A percentile compares a stretch with the other conserved stretches of the same genome.
These are phyloP conservation scores for Suaeda aralocaspica DNA, from an alignment of 148 eudicot species.

Conservation along the genomic window DNA sequence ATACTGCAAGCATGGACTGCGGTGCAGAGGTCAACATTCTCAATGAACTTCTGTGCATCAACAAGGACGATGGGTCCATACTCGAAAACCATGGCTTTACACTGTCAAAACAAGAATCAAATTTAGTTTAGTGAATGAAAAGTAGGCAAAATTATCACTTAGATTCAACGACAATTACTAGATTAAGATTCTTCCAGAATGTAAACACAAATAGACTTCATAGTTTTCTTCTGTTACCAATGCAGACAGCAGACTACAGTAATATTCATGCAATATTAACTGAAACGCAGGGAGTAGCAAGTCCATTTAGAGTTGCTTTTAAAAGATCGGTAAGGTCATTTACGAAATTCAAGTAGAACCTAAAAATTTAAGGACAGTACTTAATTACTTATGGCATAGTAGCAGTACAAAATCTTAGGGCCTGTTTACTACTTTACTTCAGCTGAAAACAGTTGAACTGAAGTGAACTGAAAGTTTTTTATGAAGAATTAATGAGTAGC, in stretches of 20 bases:
- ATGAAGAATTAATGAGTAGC: no score
- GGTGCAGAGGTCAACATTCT: conserved; percentile 60
- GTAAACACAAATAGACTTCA: no score
- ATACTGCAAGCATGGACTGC: conserved; percentile 60
- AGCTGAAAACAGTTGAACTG: no score
- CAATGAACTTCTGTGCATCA: conserved; percentile 56
- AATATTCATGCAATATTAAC: no score
- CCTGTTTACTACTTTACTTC: no score
- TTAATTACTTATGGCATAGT: neutral
- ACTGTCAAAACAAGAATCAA: conserved; percentile 41
- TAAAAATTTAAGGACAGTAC: no score
- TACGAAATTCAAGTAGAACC: no score
- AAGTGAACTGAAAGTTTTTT: no score
- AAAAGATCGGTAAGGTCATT: neutral
- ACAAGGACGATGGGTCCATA: conserved; percentile 60
- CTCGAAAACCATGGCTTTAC: conserved; percentile 72
- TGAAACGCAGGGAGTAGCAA: neutral
- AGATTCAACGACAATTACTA: neutral
- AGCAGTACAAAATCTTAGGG: neutral
- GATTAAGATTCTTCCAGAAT: no score
- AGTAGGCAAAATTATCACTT: neutral
- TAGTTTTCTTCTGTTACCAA: no score
- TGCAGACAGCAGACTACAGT: no score
- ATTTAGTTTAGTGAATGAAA: neutral
- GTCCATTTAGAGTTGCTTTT: neutral